Conservation (phyloP, 371 early-diverging fungal genomes). For the Mucor irregularis region DNA sequence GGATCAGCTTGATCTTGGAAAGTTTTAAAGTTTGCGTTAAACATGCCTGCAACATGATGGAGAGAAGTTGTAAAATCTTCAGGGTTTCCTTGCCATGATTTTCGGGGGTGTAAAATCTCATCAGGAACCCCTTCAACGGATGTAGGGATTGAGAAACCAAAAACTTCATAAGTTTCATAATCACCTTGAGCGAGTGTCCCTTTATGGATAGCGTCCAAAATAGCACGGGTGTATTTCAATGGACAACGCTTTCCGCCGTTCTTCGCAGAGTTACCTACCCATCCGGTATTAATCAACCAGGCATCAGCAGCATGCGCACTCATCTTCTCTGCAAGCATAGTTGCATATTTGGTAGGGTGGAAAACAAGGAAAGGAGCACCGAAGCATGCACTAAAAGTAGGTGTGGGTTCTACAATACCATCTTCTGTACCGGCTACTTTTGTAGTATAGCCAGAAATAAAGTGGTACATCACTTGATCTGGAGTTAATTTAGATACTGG, state of each 20-base stretch:
- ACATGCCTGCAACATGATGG: conserved; percentile 78
- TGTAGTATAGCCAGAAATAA: conserved; percentile 91
- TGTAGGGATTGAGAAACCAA: conserved; percentile 86
- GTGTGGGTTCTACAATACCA: conserved; percentile 88
- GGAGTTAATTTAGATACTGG: conserved; percentile 91
- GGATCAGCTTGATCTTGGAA: conserved; percentile 82
- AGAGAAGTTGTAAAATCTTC: conserved; percentile 66
- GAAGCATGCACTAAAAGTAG: conserved; percentile 94
- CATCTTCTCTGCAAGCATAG: conserved; percentile 96
- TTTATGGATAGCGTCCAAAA: conserved; percentile 94
- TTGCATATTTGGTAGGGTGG: conserved; percentile 96
- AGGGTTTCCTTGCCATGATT: conserved; percentile 77
- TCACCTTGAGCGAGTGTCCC: conserved; percentile 83
- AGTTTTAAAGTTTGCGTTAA: conserved; percentile 86
- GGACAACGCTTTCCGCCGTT: conserved; percentile 83
- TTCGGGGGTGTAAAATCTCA: conserved; percentile 84
- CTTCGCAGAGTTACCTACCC: conserved; percentile 89
- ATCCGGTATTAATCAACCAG: conserved; percentile 98
- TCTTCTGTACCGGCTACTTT: conserved; percentile 97
- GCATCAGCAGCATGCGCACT: conserved; percentile 83
- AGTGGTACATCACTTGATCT: conserved; percentile 97
- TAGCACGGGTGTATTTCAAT: conserved; percentile 95
- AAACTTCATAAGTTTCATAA: conserved; percentile 80
- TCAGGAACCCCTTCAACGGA: conserved; percentile 76
- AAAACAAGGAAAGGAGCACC: conserved; percentile 96